Conservation (phyloP, 495 filamentous ascomycete species). For the Daldinia childiae region DNA sequence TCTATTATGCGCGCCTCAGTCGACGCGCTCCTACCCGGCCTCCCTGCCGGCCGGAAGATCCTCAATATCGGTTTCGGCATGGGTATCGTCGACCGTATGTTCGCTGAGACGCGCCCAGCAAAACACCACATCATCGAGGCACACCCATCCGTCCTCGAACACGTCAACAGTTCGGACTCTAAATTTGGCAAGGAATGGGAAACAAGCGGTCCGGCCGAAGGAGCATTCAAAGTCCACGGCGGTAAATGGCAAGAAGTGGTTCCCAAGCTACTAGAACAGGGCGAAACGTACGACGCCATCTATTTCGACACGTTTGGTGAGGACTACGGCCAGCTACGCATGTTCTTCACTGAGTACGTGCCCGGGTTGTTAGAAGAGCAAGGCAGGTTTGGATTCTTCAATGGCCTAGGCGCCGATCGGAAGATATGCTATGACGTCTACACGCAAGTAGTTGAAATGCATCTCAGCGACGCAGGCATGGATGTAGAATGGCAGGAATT, state of each 20-base stretch:
- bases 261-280: conserved; percentile 72
- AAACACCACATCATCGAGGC: conserved; percentile 92
- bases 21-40: conserved; percentile 52
- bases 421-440: conserved; percentile 96
- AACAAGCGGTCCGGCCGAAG: conserved; percentile 48
- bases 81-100: conserved; percentile 91
- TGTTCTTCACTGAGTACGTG: conserved; percentile 89
- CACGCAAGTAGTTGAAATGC: conserved; percentile 89
- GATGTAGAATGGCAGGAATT: conserved; percentile 88
- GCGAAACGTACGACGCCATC: conserved; percentile 84
- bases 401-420: conserved; percentile 92
- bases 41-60: conserved; percentile 67
- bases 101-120: conserved; percentile 72
- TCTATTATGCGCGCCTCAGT: conserved; percentile 87
- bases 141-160: conserved; percentile 79
- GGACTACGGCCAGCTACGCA: conserved; percentile 81
- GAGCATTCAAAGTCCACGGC: conserved; percentile 56
- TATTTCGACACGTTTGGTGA: conserved; percentile 99
- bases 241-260: conserved; percentile 89
- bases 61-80: conserved; percentile 96
- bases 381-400: conserved; percentile 91
- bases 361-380: conserved; percentile 77
- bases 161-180: conserved; percentile 61
- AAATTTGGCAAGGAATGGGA: conserved; percentile 60
- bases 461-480: conserved; percentile 88